These are phyloP conservation scores for Citrus glauca DNA, from an alignment of 345 rosid species.

Conservation along the genomic window DNA sequence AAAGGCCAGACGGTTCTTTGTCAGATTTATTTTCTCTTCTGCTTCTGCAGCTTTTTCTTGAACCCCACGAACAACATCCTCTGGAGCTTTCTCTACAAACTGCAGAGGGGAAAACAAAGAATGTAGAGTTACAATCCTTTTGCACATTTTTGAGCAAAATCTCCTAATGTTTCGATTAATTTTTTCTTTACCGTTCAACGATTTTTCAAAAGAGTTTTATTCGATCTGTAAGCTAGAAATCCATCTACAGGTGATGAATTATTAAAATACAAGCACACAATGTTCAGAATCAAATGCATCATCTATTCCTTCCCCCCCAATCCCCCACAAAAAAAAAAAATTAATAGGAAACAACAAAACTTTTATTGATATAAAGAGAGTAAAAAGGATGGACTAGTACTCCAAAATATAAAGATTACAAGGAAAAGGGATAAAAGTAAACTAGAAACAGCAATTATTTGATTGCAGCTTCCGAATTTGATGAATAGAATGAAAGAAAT, in stretches of 20 bases:
- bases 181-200: not conserved
- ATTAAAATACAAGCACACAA: not conserved
- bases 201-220: not conserved
- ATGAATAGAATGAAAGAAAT: not conserved
- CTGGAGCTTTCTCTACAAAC: slow-evolving; percentile 85
- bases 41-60: slow-evolving; percentile 79
- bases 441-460: not conserved
- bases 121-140: not conserved
- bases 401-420: not conserved
- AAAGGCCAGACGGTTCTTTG: slow-evolving; percentile 66
- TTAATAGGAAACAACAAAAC: too few relatives aligned
- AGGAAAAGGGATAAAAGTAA: not conserved
- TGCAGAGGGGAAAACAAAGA: slow-evolving; percentile 27
- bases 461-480: not conserved
- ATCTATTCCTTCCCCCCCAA: too few relatives aligned
- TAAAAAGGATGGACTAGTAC: too few relatives aligned
- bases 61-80: slow-evolving; percentile 77
- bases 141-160: too few relatives aligned
- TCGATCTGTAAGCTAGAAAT: not conserved
- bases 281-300: too few relatives aligned
- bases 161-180: too few relatives aligned
- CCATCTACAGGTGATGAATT: not conserved
- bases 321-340: too few relatives aligned
- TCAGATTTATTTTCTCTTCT: slow-evolving; percentile 85
- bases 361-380: too few relatives aligned